phyloP scores from a whole-genome alignment of 495 filamentous ascomycete genomes.

The Lasiosphaeriaceae sp. region DNA sequence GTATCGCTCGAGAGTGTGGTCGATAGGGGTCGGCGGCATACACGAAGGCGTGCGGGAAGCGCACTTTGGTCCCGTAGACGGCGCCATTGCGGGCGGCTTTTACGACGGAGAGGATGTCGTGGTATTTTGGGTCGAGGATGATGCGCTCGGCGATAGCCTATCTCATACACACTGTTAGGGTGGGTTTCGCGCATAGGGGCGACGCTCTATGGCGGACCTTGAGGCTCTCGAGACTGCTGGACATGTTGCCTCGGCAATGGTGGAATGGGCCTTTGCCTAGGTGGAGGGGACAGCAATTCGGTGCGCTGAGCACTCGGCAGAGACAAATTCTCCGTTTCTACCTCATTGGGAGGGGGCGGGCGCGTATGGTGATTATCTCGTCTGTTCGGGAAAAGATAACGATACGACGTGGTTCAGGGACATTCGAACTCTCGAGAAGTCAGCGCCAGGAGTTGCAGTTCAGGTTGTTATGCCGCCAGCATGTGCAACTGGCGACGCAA shows the following conservation, averaged over 20 bases:
- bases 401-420: no score
- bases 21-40: constrained; percentile 36
- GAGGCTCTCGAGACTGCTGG: constrained; percentile 28
- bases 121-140: constrained; percentile 76
- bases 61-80: constrained; percentile 96
- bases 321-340: constrained; percentile 4
- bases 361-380: neutral
- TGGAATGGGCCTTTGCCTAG: neutral
- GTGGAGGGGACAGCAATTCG: constrained; percentile 5
- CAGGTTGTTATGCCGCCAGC: neutral
- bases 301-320: constrained; percentile 20
- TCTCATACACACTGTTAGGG: constrained; percentile 14
- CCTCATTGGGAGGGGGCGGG: constrained; percentile 6
- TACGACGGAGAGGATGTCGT: constrained; percentile 73
- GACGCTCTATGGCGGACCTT: constrained; percentile 21
- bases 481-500: neutral
- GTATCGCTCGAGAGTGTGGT: constrained; percentile 41
- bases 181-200: neutral
- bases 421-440: no score
- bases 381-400: neutral
- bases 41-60: constrained; percentile 97
- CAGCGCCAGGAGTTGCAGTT: no score
- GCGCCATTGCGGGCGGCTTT: constrained; percentile 95
- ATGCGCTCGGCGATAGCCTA: constrained; percentile 58
- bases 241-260: constrained; percentile 36